Evolutionary conservation across 2,329 filamentous ascomycete species (phyloP).

Genomic region (Paracamarosporium sp.): DNA sequence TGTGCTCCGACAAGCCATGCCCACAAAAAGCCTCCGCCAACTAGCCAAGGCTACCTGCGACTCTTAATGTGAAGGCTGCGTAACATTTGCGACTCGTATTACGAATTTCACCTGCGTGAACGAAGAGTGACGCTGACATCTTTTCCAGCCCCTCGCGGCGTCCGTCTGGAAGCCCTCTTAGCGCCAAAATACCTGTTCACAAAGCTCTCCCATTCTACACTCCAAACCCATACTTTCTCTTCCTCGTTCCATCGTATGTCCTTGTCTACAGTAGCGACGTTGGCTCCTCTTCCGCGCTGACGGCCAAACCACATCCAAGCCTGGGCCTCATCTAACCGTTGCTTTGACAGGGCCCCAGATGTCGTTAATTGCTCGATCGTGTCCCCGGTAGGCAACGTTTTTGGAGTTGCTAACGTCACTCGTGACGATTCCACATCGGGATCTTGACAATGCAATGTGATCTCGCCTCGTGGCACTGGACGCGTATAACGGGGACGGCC

Average conservation of each 20-base stretch:
- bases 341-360: slow-evolving; percentile 13
- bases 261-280: slow-evolving; percentile 10
- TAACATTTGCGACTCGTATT: too few species aligned
- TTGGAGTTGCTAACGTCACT: slow-evolving; percentile 18
- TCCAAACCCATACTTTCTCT: slow-evolving; percentile 26
- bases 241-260: slow-evolving; percentile 25
- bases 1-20: not conserved
- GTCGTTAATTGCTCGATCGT: slow-evolving; percentile 22
- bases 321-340: slow-evolving; percentile 24
- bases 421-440: slow-evolving; percentile 2
- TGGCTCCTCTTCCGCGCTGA: slow-evolving; percentile 18
- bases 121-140: not conserved
- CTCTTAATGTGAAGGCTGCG: not conserved
- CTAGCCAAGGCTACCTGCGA: not conserved
- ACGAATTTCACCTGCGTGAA: not conserved
- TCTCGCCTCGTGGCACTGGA: slow-evolving; percentile 17
- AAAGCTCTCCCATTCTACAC: slow-evolving; percentile 25
- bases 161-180: slow-evolving; percentile 15
- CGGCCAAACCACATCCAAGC: slow-evolving; percentile 24
- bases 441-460: slow-evolving; percentile 15
- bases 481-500: slow-evolving; percentile 18
- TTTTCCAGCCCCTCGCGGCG: not conserved
- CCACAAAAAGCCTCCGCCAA: not conserved
- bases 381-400: slow-evolving; percentile 6
- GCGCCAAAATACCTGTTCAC: slow-evolving; percentile 22